Percentiles rank a stretch among this genome's conserved stretches.
phyloP scores from a whole-genome alignment of 2,329 filamentous ascomycete species.

The Alternaria infectoria region DNA sequence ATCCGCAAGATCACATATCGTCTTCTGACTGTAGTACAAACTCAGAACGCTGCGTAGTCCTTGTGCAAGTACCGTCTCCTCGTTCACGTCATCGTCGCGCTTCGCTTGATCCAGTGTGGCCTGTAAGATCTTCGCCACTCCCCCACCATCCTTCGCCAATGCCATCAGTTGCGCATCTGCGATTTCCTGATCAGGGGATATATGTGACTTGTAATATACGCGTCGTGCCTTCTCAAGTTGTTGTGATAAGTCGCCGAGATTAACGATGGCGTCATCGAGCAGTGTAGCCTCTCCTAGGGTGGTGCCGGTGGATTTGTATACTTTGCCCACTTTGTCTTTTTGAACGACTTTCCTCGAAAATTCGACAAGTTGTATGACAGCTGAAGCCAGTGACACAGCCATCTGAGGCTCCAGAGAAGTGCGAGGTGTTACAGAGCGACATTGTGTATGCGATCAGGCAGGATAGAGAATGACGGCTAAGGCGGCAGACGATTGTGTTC shows the following conservation, averaged over 20 bases:
- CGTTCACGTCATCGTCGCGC: not conserved
- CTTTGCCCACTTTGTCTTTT: not conserved
- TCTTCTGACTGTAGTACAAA: not conserved
- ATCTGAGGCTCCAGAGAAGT: not conserved
- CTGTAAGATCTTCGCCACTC: not conserved
- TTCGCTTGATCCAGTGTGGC: not conserved
- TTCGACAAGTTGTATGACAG: conserved; percentile 4
- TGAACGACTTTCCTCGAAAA: not conserved
- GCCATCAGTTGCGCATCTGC: not conserved
- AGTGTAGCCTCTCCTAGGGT: not conserved
- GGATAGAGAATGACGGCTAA: not conserved
- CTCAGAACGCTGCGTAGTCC: not conserved
- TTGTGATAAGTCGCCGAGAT: not conserved
- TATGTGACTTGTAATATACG: not conserved
- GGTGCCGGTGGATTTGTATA: not conserved
- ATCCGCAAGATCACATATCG: not conserved
- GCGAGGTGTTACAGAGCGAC: not conserved
- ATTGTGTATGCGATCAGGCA: not conserved
- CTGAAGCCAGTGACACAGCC: conserved; percentile 1
- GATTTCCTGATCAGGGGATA: not conserved
- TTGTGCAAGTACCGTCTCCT: not conserved
- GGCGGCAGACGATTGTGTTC: not conserved
- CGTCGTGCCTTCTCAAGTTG: not conserved
- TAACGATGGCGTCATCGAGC: not conserved
- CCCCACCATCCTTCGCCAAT: not conserved